A percentile compares a stretch with the other conserved stretches of the same genome.
Evolutionary conservation across 2,329 filamentous ascomycete species (phyloP).

Genomic region (Nakataea oryzae): DNA sequence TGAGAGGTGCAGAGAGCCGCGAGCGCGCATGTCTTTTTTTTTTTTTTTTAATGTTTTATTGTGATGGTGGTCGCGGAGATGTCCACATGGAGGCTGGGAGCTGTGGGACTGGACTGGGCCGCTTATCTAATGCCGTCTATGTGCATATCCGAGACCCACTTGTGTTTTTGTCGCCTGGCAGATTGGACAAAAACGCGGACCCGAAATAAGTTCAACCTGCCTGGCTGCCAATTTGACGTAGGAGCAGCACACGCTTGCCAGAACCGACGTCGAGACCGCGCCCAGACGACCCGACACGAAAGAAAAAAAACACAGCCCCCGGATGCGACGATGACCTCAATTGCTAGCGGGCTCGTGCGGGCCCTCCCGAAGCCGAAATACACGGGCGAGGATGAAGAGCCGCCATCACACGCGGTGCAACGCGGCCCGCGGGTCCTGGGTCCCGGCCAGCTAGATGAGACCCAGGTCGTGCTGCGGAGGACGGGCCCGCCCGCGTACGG

Average conservation of each 20-base stretch:
- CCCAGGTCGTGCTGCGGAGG: slow-evolving; percentile 75
- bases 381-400: slow-evolving; percentile 78
- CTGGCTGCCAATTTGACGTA: background rate
- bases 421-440: slow-evolving; percentile 76
- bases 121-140: slow-evolving; percentile 1
- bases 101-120: too few species aligned
- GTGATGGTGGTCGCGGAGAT: too few species aligned
- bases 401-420: slow-evolving; percentile 59
- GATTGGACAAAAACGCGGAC: background rate
- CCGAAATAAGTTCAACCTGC: background rate
- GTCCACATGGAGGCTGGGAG: too few species aligned
- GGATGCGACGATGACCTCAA: slow-evolving; percentile 44
- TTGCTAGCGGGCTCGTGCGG: slow-evolving; percentile 63
- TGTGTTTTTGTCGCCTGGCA: too few species aligned
- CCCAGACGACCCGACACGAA: background rate
- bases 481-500: slow-evolving; percentile 81
- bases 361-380: slow-evolving; percentile 86
- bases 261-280: background rate
- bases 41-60: too few species aligned
- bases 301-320: background rate
- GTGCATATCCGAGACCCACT: background rate
- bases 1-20: too few species aligned
- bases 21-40: too few species aligned
- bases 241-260: background rate
- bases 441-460: slow-evolving; percentile 70